Base-by-base conservation (phyloP, 371 early-diverging fungal species). In the Mucor velutinosus region DNA sequence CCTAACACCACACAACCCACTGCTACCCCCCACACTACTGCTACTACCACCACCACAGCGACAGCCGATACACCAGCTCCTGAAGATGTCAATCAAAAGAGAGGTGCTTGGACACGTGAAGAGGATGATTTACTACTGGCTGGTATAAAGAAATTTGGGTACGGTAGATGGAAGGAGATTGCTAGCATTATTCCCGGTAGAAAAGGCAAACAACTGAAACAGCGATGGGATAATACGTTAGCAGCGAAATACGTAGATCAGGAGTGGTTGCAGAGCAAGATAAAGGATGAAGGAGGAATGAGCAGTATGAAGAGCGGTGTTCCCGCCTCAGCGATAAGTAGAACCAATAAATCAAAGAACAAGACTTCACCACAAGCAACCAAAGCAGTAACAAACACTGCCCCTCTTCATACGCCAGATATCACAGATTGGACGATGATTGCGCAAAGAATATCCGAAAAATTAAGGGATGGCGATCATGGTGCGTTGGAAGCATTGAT, bases 131-230 rank as follows among this genome's bases (percentile, higher is more conserved):
- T 79, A 25, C 58, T 82, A 39, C 62, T 82, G 29, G 65, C 64
- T 5, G 82, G 82, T 14, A 82, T 82, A 33, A 79, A 77, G 35
- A 76, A 70, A 11, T 74, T 70, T 45, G 82, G 82, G 3, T 82
- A 82, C 15, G 82, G 82, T 0, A 62, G 76, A 41, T 82, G 82
- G 82, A 79, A 82, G 62, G 82, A 82, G 41, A 82, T 82, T 25
- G 79, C 79, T 0, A 66, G 41, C 5, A 74, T 70, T 4, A 79
- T 82, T 58, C 77, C 79, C 2, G 82, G 82, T 2, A 66, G 82
- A 56, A 77, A 75, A 57, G 77, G 82, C 14, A 82, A 82, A 41
- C 82, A 82, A 35, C 57, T 82, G 17, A 82, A 82, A 33, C 82
- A 82, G 29, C 58, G 82, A 29, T 82, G 82, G 82, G 82, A 82